phyloP scores from a whole-genome alignment of 1,139 yeast species.

The Kodamaea fungicola region DNA sequence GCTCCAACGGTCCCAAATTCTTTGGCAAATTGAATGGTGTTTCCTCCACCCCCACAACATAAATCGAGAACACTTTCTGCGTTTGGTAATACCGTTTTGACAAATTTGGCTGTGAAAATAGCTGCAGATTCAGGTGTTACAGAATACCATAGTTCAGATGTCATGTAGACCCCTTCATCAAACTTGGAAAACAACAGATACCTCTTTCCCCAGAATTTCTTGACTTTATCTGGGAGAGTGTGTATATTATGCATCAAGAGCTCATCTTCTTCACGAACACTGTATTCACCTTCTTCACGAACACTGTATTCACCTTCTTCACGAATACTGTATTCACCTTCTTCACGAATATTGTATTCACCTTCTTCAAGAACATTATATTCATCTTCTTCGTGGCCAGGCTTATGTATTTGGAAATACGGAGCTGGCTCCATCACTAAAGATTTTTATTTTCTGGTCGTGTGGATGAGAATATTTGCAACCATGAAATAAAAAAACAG shows the following conservation, averaged over 20 bases:
- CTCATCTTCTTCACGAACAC: slow-evolving; percentile 21
- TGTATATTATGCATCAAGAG: slow-evolving; percentile 36
- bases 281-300: slow-evolving; percentile 20
- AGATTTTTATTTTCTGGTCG: slow-evolving; percentile 3
- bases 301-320: slow-evolving; percentile 19
- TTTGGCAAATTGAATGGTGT: slow-evolving; percentile 76
- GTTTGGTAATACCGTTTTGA: slow-evolving; percentile 39
- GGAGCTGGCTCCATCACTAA: slow-evolving; percentile 6
- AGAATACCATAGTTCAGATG: slow-evolving; percentile 81
- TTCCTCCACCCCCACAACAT: slow-evolving; percentile 97
- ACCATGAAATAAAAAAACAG: slow-evolving; percentile 3
- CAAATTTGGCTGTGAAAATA: slow-evolving; percentile 55
- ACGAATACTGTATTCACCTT: slow-evolving; percentile 17
- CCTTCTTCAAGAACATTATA: slow-evolving; percentile 13
- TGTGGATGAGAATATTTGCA: slow-evolving; percentile 6
- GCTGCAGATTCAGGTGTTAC: slow-evolving; percentile 87
- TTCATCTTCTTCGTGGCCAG: slow-evolving; percentile 8
- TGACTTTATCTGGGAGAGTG: slow-evolving; percentile 40
- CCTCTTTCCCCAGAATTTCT: slow-evolving; percentile 61
- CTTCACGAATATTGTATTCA: slow-evolving; percentile 9
- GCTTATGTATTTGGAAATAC: slow-evolving; percentile 3
- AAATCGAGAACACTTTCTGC: slow-evolving; percentile 57
- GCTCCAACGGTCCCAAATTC: slow-evolving; percentile 58
- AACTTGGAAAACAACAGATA: slow-evolving; percentile 55
- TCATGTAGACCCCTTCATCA: slow-evolving; percentile 71